Base-by-base conservation (phyloP, 768 basidiomycete genomes). In the Leccinum obscurum region DNA sequence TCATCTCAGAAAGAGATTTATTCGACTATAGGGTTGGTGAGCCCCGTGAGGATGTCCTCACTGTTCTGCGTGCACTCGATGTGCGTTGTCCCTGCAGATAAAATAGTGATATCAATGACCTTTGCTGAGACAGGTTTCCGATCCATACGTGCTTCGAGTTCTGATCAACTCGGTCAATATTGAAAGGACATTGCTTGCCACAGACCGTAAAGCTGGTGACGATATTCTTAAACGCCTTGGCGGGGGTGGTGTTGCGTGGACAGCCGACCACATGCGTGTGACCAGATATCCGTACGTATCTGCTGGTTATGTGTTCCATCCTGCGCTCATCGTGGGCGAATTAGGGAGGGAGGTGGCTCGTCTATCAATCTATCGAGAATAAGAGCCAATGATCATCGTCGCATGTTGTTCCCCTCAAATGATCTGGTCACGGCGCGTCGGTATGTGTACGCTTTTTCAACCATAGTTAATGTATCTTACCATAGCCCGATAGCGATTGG, bases 11-110 rank as follows among this genome's bases (percentile, higher is more conserved):
- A 59, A 85, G 81, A 41, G 93, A 95, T 67, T 64, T 91, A 44
- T 98, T 97, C 70, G 92, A 97, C 68, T 95, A 84, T 66, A 79
- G 80, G 39, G 60, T 65, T 1, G 94, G 94, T 28, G 93, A 96
- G 68, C 88, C 90, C 11, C 81, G 83, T 2, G 68, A 69, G 20
- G 60, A 81, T 22, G 80, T 87, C 55, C 77, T 85, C 3, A 98
- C 95, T 6, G 83, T 95, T 26, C 79, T 96, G 26, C 88, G 93
- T 26, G 89, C 88, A 17, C 81, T 98, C 8, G 85, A 90, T 28
- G 96, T 94, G 62, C 8, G 84, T 44, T 51, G 22, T 57, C 5
- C 13, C 9, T 28, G 34, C 52, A 20, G 22, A 49, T 52, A 9
- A 5, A 37, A 14, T 54, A n/a, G 17, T 10, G 57, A 44, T 30